phyloP scores from a whole-genome alignment of 1,139 yeast genomes.

The Geotrichum fermentans region DNA sequence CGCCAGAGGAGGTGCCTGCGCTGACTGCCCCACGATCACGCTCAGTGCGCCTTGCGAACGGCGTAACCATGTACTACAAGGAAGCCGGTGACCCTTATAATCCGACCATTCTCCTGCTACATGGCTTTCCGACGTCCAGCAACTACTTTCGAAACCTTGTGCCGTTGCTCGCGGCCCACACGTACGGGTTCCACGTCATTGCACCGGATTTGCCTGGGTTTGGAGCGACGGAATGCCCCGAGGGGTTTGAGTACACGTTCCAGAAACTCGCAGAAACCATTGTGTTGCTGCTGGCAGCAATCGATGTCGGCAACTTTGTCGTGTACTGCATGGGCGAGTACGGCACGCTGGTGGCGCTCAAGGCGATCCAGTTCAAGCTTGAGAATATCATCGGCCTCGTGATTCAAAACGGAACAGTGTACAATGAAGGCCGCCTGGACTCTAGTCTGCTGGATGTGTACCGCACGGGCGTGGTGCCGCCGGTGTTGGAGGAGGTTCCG shows the following conservation, averaged over 20 bases:
- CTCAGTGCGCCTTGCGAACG: constrained; percentile 20
- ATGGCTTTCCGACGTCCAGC: constrained; percentile 46
- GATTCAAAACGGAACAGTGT: constrained; percentile 46
- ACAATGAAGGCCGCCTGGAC: constrained; percentile 25
- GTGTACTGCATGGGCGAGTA: constrained; percentile 42
- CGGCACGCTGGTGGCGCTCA: constrained; percentile 44
- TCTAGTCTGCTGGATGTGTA: constrained; percentile 7
- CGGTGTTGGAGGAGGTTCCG: not conserved
- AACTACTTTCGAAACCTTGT: constrained; percentile 40
- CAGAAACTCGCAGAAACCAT: constrained; percentile 37
- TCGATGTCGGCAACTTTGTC: constrained; percentile 35
- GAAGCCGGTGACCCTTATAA: constrained; percentile 38
- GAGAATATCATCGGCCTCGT: constrained; percentile 35
- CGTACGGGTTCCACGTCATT: constrained; percentile 36
- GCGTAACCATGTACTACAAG: constrained; percentile 38
- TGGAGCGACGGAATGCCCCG: constrained; percentile 40
- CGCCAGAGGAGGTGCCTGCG: no score
- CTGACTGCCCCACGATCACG: constrained; percentile 1
- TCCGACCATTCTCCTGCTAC: constrained; percentile 40
- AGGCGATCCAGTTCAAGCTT: constrained; percentile 39
- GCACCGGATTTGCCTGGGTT: constrained; percentile 48
- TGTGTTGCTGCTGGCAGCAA: constrained; percentile 33
- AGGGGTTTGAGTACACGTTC: constrained; percentile 34
- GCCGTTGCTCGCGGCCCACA: constrained; percentile 36
- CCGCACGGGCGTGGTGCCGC: not conserved